phyloP scores from a whole-genome alignment of 108 stramenopile genomes.

The Fistulifera pelliculosa region DNA sequence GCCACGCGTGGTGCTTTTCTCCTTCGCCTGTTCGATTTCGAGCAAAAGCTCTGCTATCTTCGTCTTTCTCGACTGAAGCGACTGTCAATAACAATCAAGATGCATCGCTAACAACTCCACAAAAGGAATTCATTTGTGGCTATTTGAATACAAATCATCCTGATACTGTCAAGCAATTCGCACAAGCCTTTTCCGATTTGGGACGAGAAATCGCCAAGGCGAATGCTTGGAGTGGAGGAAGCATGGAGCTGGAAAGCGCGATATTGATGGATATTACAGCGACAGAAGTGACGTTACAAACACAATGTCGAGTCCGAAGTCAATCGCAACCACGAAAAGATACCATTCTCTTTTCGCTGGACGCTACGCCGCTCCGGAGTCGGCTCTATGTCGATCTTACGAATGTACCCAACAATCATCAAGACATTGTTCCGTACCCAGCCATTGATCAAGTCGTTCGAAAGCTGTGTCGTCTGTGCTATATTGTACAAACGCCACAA shows the following conservation, averaged over 20 bases:
- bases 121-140: slow-evolving; percentile 30
- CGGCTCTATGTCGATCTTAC: slow-evolving; percentile 23
- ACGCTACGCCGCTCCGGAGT: slow-evolving; percentile 22
- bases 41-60: no score
- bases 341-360: slow-evolving; percentile 28
- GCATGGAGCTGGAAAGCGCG: slow-evolving; percentile 44
- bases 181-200: slow-evolving; percentile 54
- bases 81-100: no score
- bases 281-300: slow-evolving; percentile 1
- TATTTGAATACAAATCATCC: slow-evolving; percentile 77
- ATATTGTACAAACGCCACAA: slow-evolving; percentile 43
- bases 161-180: slow-evolving; percentile 39
- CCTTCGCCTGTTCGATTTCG: no score
- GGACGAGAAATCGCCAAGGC: slow-evolving; percentile 45
- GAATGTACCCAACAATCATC: slow-evolving; percentile 23
- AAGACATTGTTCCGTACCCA: slow-evolving; percentile 3
- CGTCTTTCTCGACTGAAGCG: no score
- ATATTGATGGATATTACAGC: slow-evolving; percentile 35
- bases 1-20: no score
- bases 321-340: slow-evolving; percentile 28
- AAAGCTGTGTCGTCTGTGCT: slow-evolving; percentile 57
- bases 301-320: slow-evolving; percentile 7
- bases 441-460: slow-evolving; percentile 67
- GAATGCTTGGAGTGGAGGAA: slow-evolving; percentile 65
- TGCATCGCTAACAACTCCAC: background rate